Evolutionary conservation across 23 red algal species (phyloP), one percentile per base, ranked within the genome.

Genomic region (Agarophyton chilense): DNA sequence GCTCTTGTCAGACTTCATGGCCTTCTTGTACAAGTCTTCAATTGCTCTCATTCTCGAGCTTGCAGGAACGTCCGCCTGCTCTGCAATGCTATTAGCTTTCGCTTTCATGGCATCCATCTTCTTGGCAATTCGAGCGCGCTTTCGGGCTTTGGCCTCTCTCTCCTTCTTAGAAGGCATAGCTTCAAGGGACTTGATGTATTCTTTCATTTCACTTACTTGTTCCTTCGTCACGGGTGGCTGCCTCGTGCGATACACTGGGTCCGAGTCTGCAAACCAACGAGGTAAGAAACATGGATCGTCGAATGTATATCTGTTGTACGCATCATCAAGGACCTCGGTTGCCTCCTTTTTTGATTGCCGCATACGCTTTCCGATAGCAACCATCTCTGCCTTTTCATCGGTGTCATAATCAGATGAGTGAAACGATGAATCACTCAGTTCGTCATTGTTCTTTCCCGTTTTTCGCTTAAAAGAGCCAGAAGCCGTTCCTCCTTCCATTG

Each of bases 241-340:
- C 22, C 76, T 34, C 21, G 64, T 33, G n/a, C 96, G 68, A 40
- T 86, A 85, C 13, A 52, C 45, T 45, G 80, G 74, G 18, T 98
- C 96, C 26, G 91, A 81, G 41, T 92, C 92, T 22, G 87, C 89
- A 95, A 98, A 98, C 96, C 96, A 98, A 9, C 79, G 80, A 19
- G 96, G 96, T 19, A 95, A 83, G 55, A 66, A 52, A 21, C 28
- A 8, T 8, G 95, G 89, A 81, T 98, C 96, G 72, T 98, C 92
- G 38, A 93, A 95, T 17, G 86, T 81, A 63, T 98, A 72, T 34
- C 96, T 79, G 55, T 98, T 75, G 72, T 94, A 98, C n/a, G 96
- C 86, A 42, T 86, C 87, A 56, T 98, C 96, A 32, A 93, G 33
- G 14, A 95, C 79, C 53, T 88, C 89, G 68, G 24, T 88, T 86